phyloP scores from a whole-genome alignment of 768 basidiomycete species.

The Agaricus blazei region DNA sequence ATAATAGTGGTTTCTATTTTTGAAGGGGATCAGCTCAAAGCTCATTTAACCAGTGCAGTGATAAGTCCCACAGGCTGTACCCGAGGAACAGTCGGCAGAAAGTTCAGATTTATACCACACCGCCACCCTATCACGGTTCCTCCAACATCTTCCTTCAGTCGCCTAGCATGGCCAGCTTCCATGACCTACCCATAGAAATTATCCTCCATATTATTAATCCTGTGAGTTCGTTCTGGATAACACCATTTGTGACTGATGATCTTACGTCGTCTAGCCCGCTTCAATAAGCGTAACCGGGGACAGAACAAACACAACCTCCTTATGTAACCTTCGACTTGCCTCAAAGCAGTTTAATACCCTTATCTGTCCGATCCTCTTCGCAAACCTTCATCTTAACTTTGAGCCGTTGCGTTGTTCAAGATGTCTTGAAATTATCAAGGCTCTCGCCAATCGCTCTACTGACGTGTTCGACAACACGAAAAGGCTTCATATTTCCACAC shows the following conservation, averaged over 20 bases:
- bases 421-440: slow-evolving; percentile 4
- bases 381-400: not conserved
- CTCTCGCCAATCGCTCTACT: not conserved
- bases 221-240: not conserved
- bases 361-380: slow-evolving; percentile 1
- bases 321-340: slow-evolving; percentile 4
- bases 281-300: not conserved
- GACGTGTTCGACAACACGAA: not conserved
- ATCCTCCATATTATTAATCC: not conserved
- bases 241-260: not conserved
- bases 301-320: not conserved
- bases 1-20: too few relatives aligned
- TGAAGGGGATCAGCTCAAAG: too few relatives aligned
- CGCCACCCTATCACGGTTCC: too few relatives aligned
- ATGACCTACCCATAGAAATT: slow-evolving; percentile 2
- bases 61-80: too few relatives aligned
- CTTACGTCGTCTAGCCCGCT: not conserved
- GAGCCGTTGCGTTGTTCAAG: not conserved
- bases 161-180: not conserved
- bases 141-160: not conserved
- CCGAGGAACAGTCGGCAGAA: too few relatives aligned
- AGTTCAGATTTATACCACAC: too few relatives aligned
- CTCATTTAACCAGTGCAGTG: too few relatives aligned
- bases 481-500: not conserved
- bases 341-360: not conserved